phyloP scores from a whole-genome alignment of 805 yeast species.

The Cephaloascus fragrans region DNA sequence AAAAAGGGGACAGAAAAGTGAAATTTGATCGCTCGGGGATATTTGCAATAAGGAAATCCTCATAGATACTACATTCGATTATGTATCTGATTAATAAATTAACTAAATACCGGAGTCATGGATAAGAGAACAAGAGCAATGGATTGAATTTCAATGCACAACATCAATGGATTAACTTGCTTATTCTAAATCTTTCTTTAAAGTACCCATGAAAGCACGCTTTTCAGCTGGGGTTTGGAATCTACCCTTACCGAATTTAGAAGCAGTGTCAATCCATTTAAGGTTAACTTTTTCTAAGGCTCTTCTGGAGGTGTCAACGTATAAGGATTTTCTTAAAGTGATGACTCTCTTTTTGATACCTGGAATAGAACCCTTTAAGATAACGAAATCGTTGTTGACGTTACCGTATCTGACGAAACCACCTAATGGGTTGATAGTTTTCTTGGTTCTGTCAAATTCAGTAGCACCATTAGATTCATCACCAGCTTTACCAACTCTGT shows the following conservation, averaged over 20 bases:
- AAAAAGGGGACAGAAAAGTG: too few species aligned
- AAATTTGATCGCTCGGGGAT: too few species aligned
- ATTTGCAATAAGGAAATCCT: too few species aligned
- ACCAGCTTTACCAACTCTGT: constrained; percentile 96
- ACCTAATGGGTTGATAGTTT: constrained; percentile 99
- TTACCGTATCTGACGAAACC: constrained; percentile 99
- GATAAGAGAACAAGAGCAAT: background rate
- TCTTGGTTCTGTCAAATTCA: constrained; percentile 98
- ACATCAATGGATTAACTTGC: constrained; percentile 8
- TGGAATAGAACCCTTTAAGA: constrained; percentile 98
- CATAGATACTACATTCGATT: too few species aligned
- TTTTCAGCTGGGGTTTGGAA: constrained; percentile 99
- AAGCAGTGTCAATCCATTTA: constrained; percentile 99
- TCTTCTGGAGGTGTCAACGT: constrained; percentile 96
- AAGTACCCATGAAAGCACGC: constrained; percentile 99
- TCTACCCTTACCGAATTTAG: constrained; percentile 99
- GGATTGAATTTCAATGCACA: background rate
- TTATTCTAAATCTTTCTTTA: constrained; percentile 90
- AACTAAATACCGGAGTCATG: background rate
- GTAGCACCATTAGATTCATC: constrained; percentile 95
- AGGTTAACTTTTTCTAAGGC: constrained; percentile 93
- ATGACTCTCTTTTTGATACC: constrained; percentile 99
- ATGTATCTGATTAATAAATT: too few species aligned
- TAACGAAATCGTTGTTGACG: constrained; percentile 94
- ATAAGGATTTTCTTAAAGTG: constrained; percentile 96